Evolutionary conservation across 495 filamentous ascomycete species (phyloP).

Genomic region (Evernia prunastri): DNA sequence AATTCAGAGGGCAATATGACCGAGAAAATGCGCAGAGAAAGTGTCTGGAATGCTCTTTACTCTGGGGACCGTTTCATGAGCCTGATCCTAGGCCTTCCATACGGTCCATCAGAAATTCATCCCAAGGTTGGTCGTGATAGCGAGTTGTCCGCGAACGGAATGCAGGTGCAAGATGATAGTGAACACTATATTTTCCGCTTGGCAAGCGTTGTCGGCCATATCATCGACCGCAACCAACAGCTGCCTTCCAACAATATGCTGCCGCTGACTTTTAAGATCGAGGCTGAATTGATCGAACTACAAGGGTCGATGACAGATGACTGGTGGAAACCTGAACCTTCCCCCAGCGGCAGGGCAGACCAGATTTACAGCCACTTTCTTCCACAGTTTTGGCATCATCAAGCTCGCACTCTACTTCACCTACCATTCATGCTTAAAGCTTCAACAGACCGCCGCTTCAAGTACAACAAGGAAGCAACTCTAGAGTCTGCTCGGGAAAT

Average conservation of each 20-base stretch:
- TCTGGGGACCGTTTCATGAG: constrained; percentile 41
- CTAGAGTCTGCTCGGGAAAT: constrained; percentile 45
- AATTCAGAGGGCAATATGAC: not conserved
- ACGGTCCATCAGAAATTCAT: constrained; percentile 36
- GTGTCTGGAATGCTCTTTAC: constrained; percentile 42
- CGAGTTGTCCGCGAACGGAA: constrained; percentile 21
- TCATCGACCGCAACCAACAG: constrained; percentile 47
- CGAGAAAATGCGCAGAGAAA: not conserved
- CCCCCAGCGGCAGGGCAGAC: constrained; percentile 6
- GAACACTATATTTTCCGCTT: constrained; percentile 35
- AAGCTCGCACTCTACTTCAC: constrained; percentile 43
- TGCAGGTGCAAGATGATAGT: constrained; percentile 7
- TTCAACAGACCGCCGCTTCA: constrained; percentile 35
- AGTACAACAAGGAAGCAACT: constrained; percentile 37
- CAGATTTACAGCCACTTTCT: constrained; percentile 35
- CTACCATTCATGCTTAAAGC: constrained; percentile 51
- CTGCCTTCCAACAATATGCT: constrained; percentile 18
- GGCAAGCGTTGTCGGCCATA: constrained; percentile 39
- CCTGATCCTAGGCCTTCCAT: constrained; percentile 47
- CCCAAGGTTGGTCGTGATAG: constrained; percentile 29
- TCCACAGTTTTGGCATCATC: constrained; percentile 42
- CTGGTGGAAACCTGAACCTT: constrained; percentile 30
- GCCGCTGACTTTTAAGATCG: constrained; percentile 39
- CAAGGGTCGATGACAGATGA: constrained; percentile 33
- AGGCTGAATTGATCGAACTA: constrained; percentile 42